Conservation (phyloP, 2,329 filamentous ascomycete species). For the Colletotrichum zoysiae region DNA sequence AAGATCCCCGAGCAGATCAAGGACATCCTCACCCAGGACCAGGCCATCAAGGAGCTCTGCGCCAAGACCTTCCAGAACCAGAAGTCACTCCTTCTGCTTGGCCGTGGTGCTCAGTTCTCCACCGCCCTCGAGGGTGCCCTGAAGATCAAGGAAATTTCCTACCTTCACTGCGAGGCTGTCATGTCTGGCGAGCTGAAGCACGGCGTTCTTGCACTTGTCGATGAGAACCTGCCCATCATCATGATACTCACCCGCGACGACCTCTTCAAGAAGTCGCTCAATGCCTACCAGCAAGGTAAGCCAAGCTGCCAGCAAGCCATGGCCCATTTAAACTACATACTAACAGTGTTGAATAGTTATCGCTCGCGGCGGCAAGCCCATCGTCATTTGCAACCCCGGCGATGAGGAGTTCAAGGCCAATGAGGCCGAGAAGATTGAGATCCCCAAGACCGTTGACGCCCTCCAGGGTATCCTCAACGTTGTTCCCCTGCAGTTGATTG, state of each 20-base stretch:
- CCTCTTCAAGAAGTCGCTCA: constrained; percentile 98
- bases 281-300: constrained; percentile 96
- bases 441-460: constrained; percentile 94
- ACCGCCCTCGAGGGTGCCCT: constrained; percentile 97
- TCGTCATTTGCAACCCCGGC: constrained; percentile 95
- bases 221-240: constrained; percentile 98
- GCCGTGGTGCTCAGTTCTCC: constrained; percentile 95
- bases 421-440: constrained; percentile 96
- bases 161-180: constrained; percentile 99
- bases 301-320: constrained; percentile 31
- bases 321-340: not conserved
- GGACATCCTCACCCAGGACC: constrained; percentile 89
- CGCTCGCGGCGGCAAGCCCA: constrained; percentile 94
- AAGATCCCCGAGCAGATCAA: constrained; percentile 93
- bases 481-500: constrained; percentile 96
- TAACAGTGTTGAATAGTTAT: constrained; percentile 72
- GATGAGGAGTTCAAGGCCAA: constrained; percentile 91
- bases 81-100: constrained; percentile 93
- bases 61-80: constrained; percentile 95
- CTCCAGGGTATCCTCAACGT: constrained; percentile 98
- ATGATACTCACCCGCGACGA: constrained; percentile 98
- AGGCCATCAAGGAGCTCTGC: constrained; percentile 94
- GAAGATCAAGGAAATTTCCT: constrained; percentile 99
- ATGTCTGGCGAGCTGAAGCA: constrained; percentile 99
- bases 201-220: constrained; percentile 95